Evolutionary conservation across 192 early-diverging fungal genomes (phyloP), one percentile per base, ranked within the genome.

Genomic region (Lobosporangium transversale): DNA sequence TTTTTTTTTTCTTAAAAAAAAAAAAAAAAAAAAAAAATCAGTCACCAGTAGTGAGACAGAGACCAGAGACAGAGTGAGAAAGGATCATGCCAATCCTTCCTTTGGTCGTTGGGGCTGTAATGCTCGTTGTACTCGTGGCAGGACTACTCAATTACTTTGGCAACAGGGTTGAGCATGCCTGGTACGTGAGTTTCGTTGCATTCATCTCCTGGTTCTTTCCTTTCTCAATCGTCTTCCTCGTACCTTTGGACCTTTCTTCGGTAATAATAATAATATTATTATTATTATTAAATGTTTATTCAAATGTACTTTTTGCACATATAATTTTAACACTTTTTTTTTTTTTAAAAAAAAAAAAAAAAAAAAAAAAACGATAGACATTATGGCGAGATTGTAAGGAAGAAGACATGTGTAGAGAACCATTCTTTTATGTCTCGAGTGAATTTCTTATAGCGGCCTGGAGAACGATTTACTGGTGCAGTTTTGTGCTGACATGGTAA

Each of bases 211-310:
- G 93, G 92, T 93, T 92, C 68, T 89, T 96, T 60, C 94, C 97
- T 10, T 94, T 98, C 82, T 89, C 93, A 65, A 94, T 97, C 58
- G 87, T 95, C 14, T 80, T 98, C 29, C 88, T 98, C 23, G 83
- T 98, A 40, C 95, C 95, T 2, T 83, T 98, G 42, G 97, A 97
- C 80, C 85, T 97, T 26, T 88, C 92, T 45, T 94, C 92, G 62
- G 86, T 86, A 78, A 84, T 63, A 68, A 52, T 6, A 9, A 37
- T 49, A 7, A 12, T 14, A 17, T 15, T 26, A 8, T 24, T 9
- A 29, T 40, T 48, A 14, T 40, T n/a, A n/a, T n/a, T n/a, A n/a
- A 42, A 42, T 42, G 9, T 24, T 42, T 11, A 15, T 63, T n/a
- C 23, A 29, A 30, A 21, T 48, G 36, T 36, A 44, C 29, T 5